Conservation (phyloP, 2,329 filamentous ascomycete species). For the Aspergillus pseudoterreus region DNA sequence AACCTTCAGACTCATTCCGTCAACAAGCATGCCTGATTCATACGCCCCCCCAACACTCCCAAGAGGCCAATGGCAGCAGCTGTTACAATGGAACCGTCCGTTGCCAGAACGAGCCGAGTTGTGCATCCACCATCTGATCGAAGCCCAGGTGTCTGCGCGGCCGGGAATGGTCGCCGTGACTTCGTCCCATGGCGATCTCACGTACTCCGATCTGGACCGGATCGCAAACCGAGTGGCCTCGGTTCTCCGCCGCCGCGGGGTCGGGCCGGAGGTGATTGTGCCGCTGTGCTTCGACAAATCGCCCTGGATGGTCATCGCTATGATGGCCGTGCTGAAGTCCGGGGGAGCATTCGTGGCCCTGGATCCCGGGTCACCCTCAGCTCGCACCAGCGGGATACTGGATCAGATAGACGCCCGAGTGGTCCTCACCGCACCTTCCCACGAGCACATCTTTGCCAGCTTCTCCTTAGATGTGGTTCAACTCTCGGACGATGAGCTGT, state of each 20-base stretch:
- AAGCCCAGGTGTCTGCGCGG: not conserved
- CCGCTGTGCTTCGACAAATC: conserved; percentile 10
- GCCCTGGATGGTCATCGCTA: conserved; percentile 5
- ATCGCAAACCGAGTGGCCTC: conserved; percentile 23
- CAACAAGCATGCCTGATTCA: too few species aligned
- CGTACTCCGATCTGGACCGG: conserved; percentile 6
- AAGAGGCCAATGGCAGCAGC: too few species aligned
- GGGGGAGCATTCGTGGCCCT: conserved; percentile 11
- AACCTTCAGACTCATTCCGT: too few species aligned
- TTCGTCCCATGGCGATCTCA: conserved; percentile 9
- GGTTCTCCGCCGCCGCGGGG: conserved; percentile 20
- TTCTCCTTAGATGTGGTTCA: too few species aligned
- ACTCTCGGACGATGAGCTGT: too few species aligned
- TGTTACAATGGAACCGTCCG: too few species aligned
- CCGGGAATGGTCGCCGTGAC: conserved; percentile 1
- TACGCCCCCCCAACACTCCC: too few species aligned
- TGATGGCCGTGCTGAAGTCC: conserved; percentile 9
- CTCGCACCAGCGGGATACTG: conserved; percentile 10
- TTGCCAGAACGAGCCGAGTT: too few species aligned
- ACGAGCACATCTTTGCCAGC: too few species aligned
- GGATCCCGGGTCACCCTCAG: conserved; percentile 10
- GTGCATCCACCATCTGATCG: not conserved
- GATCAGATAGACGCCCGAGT: conserved; percentile 4
- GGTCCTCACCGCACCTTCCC: not conserved
- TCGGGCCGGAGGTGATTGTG: conserved; percentile 9